Conservation (phyloP, 1,284 basidiomycete species). For the Ceratorhiza oryzae-sativae region DNA sequence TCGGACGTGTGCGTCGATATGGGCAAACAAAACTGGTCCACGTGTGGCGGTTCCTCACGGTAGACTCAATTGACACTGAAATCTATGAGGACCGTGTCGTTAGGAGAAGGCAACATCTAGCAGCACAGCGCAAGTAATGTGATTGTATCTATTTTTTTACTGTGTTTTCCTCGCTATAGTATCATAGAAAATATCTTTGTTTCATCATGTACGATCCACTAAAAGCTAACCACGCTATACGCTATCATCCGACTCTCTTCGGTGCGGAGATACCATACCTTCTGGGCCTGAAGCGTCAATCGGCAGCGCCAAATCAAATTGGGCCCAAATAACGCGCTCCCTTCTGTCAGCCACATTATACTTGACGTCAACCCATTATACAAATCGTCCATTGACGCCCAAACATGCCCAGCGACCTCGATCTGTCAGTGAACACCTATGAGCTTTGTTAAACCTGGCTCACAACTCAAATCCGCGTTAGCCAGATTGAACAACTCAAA, state of each 20-base stretch:
- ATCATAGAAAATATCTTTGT: background rate
- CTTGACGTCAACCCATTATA: background rate
- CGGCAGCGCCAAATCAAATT: background rate
- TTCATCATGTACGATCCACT: background rate
- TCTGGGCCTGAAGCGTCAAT: too few species aligned
- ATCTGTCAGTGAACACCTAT: conserved; percentile 39
- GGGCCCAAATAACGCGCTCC: conserved; percentile 13
- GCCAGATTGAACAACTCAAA: conserved; percentile 88
- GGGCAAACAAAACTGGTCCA: conserved; percentile 83
- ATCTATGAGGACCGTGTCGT: conserved; percentile 58
- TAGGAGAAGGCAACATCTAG: conserved; percentile 19
- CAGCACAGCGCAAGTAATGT: conserved; percentile 8
- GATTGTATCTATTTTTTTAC: background rate
- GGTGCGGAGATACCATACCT: too few species aligned
- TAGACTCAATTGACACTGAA: conserved; percentile 85
- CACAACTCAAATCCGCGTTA: conserved; percentile 44
- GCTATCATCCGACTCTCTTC: background rate
- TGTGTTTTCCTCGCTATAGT: background rate
- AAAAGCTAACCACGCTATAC: background rate
- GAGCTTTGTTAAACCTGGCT: background rate
- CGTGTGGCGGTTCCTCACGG: conserved; percentile 81
- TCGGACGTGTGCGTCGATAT: conserved; percentile 86
- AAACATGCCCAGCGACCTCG: conserved; percentile 43
- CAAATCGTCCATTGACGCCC: background rate
- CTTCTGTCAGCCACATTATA: background rate